phyloP scores from a whole-genome alignment of 1,284 basidiomycete genomes.

The Leccinum pachyderme region DNA sequence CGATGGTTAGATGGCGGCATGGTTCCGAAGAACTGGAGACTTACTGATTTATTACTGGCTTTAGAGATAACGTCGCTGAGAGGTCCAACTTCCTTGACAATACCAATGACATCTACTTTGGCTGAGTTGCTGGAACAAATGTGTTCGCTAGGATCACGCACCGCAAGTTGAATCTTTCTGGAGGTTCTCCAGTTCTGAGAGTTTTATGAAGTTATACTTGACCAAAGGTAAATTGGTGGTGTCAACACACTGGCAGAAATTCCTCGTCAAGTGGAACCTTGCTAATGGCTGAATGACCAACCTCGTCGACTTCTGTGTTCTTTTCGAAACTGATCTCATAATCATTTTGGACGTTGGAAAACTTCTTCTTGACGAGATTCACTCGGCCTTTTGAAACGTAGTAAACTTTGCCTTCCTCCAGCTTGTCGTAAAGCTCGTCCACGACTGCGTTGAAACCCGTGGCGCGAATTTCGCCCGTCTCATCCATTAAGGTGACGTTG shows the following conservation, averaged over 20 bases:
- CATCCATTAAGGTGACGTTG: constrained; percentile 91
- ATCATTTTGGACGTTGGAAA: constrained; percentile 87
- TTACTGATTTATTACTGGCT: constrained; percentile 61
- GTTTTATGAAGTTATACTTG: constrained; percentile 80
- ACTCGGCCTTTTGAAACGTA: constrained; percentile 89
- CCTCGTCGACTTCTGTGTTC: constrained; percentile 81
- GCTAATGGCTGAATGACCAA: constrained; percentile 27
- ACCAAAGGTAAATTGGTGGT: constrained; percentile 72
- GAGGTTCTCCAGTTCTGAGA: constrained; percentile 61
- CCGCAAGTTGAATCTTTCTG: constrained; percentile 80
- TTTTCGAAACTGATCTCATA: constrained; percentile 93
- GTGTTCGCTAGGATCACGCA: constrained; percentile 37
- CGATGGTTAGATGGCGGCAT: constrained; percentile 3
- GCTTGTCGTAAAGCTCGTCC: constrained; percentile 78
- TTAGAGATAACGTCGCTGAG: constrained; percentile 73
- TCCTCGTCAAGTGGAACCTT: constrained; percentile 4
- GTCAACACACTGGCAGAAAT: constrained; percentile 68
- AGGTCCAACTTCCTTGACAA: constrained; percentile 79
- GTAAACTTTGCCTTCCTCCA: constrained; percentile 94
- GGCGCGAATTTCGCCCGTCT: constrained; percentile 89
- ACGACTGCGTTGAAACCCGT: constrained; percentile 92
- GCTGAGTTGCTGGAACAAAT: constrained; percentile 13
- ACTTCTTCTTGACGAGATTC: constrained; percentile 97
- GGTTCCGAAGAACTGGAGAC: constrained; percentile 19
- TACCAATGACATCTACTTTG: constrained; percentile 74